Percentiles rank a stretch among this genome's conserved stretches.
These are phyloP conservation scores for Microsporum audouinii DNA, from an alignment of 2,329 filamentous ascomycete genomes.

Conservation along the genomic window DNA sequence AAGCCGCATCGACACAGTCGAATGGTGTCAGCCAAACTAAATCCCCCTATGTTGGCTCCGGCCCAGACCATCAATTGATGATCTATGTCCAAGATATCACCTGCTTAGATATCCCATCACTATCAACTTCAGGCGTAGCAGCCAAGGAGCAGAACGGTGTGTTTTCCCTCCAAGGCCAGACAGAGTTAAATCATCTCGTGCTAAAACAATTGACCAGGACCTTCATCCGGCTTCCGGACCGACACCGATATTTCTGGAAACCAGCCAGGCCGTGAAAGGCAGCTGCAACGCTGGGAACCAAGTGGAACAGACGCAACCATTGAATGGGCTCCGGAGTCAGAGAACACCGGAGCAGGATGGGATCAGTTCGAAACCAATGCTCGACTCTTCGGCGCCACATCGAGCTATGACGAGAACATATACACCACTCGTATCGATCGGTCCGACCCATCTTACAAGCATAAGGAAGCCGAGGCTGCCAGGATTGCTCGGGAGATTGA, in stretches of 20 bases:
- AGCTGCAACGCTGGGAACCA: constrained; percentile 72
- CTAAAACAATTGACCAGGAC: constrained; percentile 39
- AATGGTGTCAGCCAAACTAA: constrained; percentile 34
- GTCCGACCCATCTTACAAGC: constrained; percentile 67
- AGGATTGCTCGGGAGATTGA: constrained; percentile 85
- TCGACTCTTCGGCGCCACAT: constrained; percentile 72
- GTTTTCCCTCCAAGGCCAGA: constrained; percentile 5
- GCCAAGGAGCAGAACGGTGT: constrained; percentile 48
- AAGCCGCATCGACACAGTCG: constrained; percentile 23
- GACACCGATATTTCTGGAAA: constrained; percentile 77
- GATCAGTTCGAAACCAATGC: constrained; percentile 93
- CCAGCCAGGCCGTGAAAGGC: constrained; percentile 57
- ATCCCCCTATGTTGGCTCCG: constrained; percentile 33
- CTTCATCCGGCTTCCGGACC: constrained; percentile 62
- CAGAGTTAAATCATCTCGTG: neutral
- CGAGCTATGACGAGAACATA: constrained; percentile 84
- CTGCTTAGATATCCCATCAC: constrained; percentile 44
- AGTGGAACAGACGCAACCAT: constrained; percentile 47
- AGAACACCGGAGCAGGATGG: constrained; percentile 55
- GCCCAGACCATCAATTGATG: constrained; percentile 42
- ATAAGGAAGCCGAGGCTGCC: constrained; percentile 66
- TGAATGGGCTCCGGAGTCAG: constrained; percentile 54
- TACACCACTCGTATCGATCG: constrained; percentile 90
- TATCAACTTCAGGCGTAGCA: constrained; percentile 42
- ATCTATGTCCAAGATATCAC: constrained; percentile 52